Evolutionary conservation across 2,329 filamentous ascomycete species (phyloP).

Genomic region (Cladophialophora immunda): DNA sequence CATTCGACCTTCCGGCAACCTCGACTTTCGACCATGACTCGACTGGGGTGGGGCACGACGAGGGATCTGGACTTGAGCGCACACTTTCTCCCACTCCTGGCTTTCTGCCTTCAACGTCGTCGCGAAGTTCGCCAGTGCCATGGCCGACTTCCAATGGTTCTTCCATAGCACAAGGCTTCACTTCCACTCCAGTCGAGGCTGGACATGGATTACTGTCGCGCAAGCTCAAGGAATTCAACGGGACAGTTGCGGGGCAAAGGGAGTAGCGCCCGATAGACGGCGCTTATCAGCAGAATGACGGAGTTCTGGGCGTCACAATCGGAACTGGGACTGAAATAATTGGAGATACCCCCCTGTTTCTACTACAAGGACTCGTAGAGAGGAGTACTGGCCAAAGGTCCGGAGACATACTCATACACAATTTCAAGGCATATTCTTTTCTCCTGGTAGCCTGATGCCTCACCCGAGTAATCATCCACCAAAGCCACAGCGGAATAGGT

Average conservation of each 20-base stretch:
- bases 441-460: not conserved
- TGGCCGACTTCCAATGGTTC: constrained; percentile 25
- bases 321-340: not conserved
- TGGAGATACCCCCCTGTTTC: constrained; percentile 4
- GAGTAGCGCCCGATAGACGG: constrained; percentile 9
- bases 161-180: constrained; percentile 29
- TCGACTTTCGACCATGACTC: constrained; percentile 4
- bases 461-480: not conserved
- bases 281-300: constrained; percentile 3
- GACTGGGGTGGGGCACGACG: not conserved
- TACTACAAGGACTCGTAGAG: not conserved
- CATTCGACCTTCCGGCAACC: constrained; percentile 7
- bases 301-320: constrained; percentile 1
- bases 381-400: not conserved
- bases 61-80: constrained; percentile 4
- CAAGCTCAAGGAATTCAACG: constrained; percentile 37
- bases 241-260: constrained; percentile 8
- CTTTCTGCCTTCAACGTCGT: constrained; percentile 36
- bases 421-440: not conserved
- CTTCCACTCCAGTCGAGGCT: constrained; percentile 34
- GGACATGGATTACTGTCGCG: constrained; percentile 39
- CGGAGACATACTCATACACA: not conserved
- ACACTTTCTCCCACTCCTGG: constrained; percentile 34
- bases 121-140: constrained; percentile 38
- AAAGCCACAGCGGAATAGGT: not conserved